Percentiles rank a stretch among this genome's conserved stretches.
Conservation (phyloP, 805 yeast species). For the Wickerhamiella azyma region DNA sequence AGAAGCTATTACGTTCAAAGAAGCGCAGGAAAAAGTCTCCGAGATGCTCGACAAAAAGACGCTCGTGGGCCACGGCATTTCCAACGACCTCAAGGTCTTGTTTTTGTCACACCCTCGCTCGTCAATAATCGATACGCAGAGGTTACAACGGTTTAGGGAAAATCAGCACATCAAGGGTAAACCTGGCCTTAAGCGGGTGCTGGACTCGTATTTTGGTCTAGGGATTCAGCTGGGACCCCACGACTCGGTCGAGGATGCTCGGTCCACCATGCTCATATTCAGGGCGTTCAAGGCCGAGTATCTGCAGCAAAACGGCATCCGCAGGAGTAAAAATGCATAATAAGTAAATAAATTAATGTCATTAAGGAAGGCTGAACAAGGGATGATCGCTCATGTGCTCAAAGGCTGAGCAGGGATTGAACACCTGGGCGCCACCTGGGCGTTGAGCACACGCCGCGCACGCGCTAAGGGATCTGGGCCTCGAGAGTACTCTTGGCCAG, state of each 20-base stretch:
- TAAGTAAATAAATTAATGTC: neutral
- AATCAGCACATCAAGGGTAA: constrained; percentile 8
- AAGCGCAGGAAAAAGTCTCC: constrained; percentile 47
- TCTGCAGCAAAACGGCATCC: neutral
- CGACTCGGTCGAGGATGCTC: constrained; percentile 84
- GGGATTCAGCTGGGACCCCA: constrained; percentile 66
- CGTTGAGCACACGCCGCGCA: no score
- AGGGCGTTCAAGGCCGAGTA: constrained; percentile 10
- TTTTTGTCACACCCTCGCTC: constrained; percentile 52
- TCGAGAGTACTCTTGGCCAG: no score
- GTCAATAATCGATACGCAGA: constrained; percentile 61
- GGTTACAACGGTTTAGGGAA: constrained; percentile 42
- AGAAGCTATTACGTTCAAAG: constrained; percentile 49
- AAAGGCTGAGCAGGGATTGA: no score
- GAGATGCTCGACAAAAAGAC: constrained; percentile 34
- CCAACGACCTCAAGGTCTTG: constrained; percentile 62
- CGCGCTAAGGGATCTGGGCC: no score
- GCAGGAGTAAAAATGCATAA: neutral
- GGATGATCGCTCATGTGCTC: no score
- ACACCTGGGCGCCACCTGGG: no score
- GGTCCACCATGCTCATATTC: constrained; percentile 73
- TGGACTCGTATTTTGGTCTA: constrained; percentile 39
- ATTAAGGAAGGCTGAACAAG: neutral
- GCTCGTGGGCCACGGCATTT: constrained; percentile 75
- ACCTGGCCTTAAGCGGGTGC: constrained; percentile 57